Percentiles rank a stretch among this genome's conserved stretches.
Evolutionary conservation across 2,329 filamentous ascomycete genomes (phyloP).

Genomic region (Xylaria sp.): DNA sequence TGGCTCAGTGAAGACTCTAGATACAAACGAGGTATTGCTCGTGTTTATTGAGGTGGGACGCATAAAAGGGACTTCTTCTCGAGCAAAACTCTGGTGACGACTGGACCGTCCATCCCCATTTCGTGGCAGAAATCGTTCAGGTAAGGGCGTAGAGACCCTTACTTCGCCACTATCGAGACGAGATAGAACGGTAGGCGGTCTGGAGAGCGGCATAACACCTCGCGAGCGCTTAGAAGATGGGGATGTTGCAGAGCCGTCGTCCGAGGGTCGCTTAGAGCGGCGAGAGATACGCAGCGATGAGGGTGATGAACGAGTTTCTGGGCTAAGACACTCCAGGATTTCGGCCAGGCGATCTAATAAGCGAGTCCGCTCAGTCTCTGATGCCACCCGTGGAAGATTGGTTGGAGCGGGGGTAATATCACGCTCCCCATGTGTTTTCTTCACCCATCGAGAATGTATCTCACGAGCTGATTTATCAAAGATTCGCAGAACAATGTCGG

Average conservation of each 20-base stretch:
- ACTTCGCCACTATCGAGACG: constrained; percentile 23
- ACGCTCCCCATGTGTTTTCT: constrained; percentile 24
- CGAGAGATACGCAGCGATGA: constrained; percentile 15
- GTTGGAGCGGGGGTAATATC: constrained; percentile 22
- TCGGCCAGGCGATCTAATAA: constrained; percentile 21
- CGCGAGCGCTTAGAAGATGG: constrained; percentile 23
- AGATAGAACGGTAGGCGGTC: constrained; percentile 22
- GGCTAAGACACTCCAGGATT: constrained; percentile 22
- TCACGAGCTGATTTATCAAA: constrained; percentile 24
- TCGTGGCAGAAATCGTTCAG: constrained; percentile 11
- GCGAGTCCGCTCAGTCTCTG: constrained; percentile 25
- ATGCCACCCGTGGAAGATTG: constrained; percentile 23
- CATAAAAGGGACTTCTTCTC: constrained; percentile 7
- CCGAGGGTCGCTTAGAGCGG: constrained; percentile 25
- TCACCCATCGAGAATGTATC: constrained; percentile 29
- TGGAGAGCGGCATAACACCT: constrained; percentile 12
- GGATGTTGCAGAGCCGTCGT: constrained; percentile 19
- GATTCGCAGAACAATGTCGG: constrained; percentile 13
- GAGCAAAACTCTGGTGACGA: constrained; percentile 1
- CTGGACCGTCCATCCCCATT: constrained; percentile 1
- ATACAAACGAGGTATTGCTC: constrained; percentile 31
- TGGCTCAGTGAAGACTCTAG: constrained; percentile 34
- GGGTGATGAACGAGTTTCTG: constrained; percentile 4
- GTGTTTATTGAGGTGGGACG: constrained; percentile 29
- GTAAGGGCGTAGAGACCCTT: constrained; percentile 21